Conservation (phyloP, 2,329 filamentous ascomycete species). For the Endocalyx cinctus region DNA sequence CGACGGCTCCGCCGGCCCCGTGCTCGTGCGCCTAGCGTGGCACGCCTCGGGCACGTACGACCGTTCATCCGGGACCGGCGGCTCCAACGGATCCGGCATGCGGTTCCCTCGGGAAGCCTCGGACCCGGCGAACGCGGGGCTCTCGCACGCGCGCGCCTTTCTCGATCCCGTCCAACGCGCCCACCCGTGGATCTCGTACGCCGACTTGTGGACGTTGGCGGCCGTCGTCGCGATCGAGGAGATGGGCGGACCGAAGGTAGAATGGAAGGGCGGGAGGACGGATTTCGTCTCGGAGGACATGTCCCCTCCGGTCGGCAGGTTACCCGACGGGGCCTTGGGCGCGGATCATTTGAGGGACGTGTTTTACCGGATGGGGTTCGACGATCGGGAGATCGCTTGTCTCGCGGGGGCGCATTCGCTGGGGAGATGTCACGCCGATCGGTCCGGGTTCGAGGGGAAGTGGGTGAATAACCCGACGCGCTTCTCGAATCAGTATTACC, state of each 20-base stretch:
- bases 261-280: conserved; percentile 55
- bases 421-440: conserved; percentile 58
- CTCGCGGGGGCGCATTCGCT: conserved; percentile 79
- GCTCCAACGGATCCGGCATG: conserved; percentile 63
- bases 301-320: conserved; percentile 51
- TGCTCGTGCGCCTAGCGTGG: conserved; percentile 61
- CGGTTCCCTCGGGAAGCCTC: conserved; percentile 60
- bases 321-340: conserved; percentile 75
- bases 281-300: conserved; percentile 59
- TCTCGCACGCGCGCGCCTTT: conserved; percentile 59
- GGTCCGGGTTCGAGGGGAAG: conserved; percentile 30
- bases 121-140: conserved; percentile 60
- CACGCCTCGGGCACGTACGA: conserved; percentile 63
- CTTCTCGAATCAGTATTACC: conserved; percentile 34
- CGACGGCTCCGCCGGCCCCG: conserved; percentile 59
- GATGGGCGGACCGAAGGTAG: conserved; percentile 54
- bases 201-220: conserved; percentile 61
- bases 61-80: conserved; percentile 53
- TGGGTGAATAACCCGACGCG: conserved; percentile 33
- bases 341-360: conserved; percentile 79
- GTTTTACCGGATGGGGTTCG: conserved; percentile 95
- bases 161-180: conserved; percentile 56
- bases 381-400: conserved; percentile 92
- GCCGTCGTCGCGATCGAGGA: conserved; percentile 54
- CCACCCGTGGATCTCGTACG: conserved; percentile 61